phyloP scores from a whole-genome alignment of 2,329 filamentous ascomycete genomes.

The Metarhizium anisopliae region DNA sequence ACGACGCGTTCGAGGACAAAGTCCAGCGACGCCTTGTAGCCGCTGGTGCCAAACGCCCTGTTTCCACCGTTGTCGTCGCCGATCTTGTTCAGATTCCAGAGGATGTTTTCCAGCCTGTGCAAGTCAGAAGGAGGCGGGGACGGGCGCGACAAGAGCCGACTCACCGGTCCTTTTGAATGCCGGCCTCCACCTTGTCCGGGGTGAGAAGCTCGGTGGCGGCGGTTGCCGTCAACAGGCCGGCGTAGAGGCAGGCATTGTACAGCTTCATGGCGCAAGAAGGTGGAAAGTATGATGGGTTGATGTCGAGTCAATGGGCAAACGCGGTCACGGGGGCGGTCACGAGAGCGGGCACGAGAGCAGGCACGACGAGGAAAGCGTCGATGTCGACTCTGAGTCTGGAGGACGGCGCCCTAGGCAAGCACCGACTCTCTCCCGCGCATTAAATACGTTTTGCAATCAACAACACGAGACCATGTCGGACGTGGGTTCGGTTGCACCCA shows the following conservation, averaged over 20 bases:
- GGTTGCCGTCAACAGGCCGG: background rate
- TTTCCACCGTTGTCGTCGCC: constrained; percentile 47
- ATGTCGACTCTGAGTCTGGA: too few relatives aligned
- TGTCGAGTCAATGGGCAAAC: too few relatives aligned
- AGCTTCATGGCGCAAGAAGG: background rate
- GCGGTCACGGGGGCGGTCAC: too few relatives aligned
- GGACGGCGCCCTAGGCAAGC: too few relatives aligned
- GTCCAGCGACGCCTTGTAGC: constrained; percentile 49
- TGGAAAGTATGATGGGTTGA: too few relatives aligned
- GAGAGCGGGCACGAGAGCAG: too few relatives aligned
- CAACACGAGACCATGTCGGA: too few relatives aligned
- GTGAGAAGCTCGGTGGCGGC: background rate
- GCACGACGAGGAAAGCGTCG: too few relatives aligned
- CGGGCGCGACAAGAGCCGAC: background rate
- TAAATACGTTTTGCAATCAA: too few relatives aligned
- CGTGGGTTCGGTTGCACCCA: too few relatives aligned
- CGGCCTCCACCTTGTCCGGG: background rate
- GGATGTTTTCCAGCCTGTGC: constrained; percentile 40
- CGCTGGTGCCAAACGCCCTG: constrained; percentile 49
- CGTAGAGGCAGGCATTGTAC: background rate
- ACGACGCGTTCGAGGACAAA: constrained; percentile 40
- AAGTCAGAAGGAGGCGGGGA: background rate
- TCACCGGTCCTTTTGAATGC: background rate
- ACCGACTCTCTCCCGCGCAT: too few relatives aligned
- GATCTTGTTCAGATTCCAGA: constrained; percentile 46